Evolutionary conservation across 768 basidiomycete genomes (phyloP), one percentile per base, ranked within the genome.

Genomic region (Neoboletus magnificus): DNA sequence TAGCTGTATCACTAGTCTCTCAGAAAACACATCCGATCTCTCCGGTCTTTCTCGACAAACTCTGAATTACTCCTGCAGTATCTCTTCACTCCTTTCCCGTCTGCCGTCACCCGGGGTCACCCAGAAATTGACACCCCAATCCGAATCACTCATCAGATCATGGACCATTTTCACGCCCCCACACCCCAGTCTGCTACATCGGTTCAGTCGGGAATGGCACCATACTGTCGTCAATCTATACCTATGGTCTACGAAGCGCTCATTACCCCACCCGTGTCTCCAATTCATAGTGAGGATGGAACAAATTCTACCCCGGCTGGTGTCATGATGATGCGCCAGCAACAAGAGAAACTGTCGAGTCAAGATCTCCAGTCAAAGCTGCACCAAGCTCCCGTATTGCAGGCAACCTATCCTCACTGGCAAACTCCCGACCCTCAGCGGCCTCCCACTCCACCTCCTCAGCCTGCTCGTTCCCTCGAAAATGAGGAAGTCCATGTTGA

Each of bases 221-320:
- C 64, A 22, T 69, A 62, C 52, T 64, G 71, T 37, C 68, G 73
- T 30, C 73, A 79, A 56, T 76, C 79, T 41, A 72, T 72, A 36
- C 72, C 77, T 53, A 71, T 80, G 60, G 71, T 78, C 49, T 70
- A 76, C 43, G 79, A 83, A 54, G 81, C 80, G n/a, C 87, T 83
- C 23, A 80, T 88, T 61, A 89, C 87, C 1, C 87, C 87, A 6
- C 87, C 87, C 9, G 73, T 85, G 55, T 89, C 87, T 42, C 86
- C 84, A 2, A 73, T 73, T 25, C 78, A 76, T 48, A 82, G 77
- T 57, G 77, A 81, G 50, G 70, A 72, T 27, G 72, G 65, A 8
- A 54, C 64, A 40, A 61, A 63, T 35, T 52, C 68, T 46, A 55
- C 62, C 10, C 56, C 48, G 25, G 3, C 55, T 7, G 40, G 40